Conservation (phyloP, 2,329 filamentous ascomycete species). For the Reticulascus tulasneorum region DNA sequence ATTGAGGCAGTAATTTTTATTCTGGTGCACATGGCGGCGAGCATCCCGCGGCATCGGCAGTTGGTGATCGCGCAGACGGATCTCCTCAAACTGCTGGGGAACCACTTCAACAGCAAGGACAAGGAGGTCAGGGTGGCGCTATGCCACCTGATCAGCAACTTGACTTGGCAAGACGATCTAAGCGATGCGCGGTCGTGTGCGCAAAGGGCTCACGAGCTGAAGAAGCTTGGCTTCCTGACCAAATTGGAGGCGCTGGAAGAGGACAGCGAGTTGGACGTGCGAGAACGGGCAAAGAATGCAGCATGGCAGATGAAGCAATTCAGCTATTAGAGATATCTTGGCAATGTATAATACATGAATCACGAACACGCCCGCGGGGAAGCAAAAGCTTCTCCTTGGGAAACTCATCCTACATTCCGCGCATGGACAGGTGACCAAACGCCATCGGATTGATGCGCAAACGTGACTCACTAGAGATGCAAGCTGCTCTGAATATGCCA, state of each 20-base stretch:
- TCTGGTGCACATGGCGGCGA: slow-evolving; percentile 83
- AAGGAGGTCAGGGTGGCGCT: slow-evolving; percentile 72
- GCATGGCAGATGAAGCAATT: slow-evolving; percentile 63
- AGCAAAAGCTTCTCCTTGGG: no score
- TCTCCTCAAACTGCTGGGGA: slow-evolving; percentile 67
- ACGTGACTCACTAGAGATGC: no score
- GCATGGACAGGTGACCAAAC: no score
- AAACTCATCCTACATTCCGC: no score
- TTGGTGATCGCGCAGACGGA: slow-evolving; percentile 72
- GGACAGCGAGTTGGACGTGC: slow-evolving; percentile 76
- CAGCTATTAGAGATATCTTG: no score
- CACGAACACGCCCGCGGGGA: no score
- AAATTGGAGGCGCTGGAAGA: slow-evolving; percentile 60
- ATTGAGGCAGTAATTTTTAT: slow-evolving; percentile 76
- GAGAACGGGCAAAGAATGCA: slow-evolving; percentile 79
- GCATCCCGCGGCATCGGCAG: slow-evolving; percentile 72
- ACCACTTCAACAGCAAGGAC: slow-evolving; percentile 69
- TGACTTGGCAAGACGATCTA: slow-evolving; percentile 77
- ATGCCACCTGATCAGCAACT: slow-evolving; percentile 80
- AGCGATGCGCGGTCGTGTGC: slow-evolving; percentile 61
- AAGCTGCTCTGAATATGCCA: no score
- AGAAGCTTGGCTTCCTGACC: slow-evolving; percentile 65
- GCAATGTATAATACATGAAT: no score
- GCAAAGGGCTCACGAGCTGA: slow-evolving; percentile 65
- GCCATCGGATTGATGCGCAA: no score